Percentiles rank a stretch among this genome's conserved stretches.
Conservation (phyloP, 352 stramenopile species). For the Globisporangium rhizosaccharum region DNA sequence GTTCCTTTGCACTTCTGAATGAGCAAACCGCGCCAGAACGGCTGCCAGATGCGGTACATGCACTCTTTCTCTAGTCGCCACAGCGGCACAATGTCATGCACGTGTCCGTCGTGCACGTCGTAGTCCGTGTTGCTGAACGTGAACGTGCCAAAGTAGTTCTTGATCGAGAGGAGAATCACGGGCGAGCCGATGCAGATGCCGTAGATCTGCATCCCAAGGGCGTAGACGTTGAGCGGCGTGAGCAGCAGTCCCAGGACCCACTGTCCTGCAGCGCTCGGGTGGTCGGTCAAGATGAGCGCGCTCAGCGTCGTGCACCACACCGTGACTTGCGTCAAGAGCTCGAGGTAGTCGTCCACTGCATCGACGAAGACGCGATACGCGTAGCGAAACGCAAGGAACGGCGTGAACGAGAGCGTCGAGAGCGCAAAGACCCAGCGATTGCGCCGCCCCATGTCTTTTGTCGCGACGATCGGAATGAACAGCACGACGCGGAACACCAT, state of each 20-base stretch:
- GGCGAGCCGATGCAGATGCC: conserved; percentile 26
- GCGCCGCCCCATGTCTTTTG: conserved; percentile 13
- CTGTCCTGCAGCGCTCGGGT: neutral
- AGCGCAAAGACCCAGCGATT: conserved; percentile 20
- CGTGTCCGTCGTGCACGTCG: conserved; percentile 21
- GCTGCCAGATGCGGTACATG: conserved; percentile 42
- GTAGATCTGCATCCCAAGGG: neutral
- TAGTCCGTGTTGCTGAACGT: conserved; percentile 39
- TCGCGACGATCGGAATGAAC: conserved; percentile 22
- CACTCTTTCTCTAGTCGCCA: conserved; percentile 27
- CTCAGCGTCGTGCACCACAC: conserved; percentile 29
- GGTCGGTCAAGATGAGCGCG: conserved; percentile 5
- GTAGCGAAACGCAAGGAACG: conserved; percentile 24
- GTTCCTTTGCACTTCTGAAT: conserved; percentile 2
- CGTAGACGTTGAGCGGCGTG: neutral
- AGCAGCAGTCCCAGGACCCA: neutral
- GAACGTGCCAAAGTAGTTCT: conserved; percentile 32
- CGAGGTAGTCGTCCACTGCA: conserved; percentile 14
- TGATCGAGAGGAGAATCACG: conserved; percentile 30
- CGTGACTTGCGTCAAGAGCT: conserved; percentile 5
- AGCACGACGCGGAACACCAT: conserved; percentile 33
- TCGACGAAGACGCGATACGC: conserved; percentile 19
- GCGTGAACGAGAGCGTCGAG: conserved; percentile 33
- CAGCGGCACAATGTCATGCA: conserved; percentile 15
- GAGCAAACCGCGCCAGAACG: conserved; percentile 33